Percentiles rank a stretch among this genome's conserved stretches.
Evolutionary conservation across 805 yeast species (phyloP).

Genomic region (Lachancea waltii): DNA sequence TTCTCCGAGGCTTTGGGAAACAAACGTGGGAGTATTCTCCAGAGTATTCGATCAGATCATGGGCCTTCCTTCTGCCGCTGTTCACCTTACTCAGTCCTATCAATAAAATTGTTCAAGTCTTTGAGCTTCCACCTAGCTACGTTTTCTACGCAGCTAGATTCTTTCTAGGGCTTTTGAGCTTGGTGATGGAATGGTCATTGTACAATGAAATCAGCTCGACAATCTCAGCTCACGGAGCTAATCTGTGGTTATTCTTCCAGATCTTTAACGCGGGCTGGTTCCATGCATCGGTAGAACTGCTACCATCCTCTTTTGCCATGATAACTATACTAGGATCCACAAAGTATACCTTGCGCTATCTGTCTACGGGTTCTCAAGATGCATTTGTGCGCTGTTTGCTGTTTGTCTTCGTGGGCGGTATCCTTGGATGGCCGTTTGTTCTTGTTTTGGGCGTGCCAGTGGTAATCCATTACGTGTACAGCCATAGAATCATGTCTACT

Average conservation of each 20-base stretch:
- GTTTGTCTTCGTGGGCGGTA: conserved; percentile 50
- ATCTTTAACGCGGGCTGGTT: conserved; percentile 73
- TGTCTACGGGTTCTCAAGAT: conserved; percentile 19
- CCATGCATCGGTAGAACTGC: conserved; percentile 78
- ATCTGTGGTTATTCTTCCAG: conserved; percentile 58
- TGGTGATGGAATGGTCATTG: conserved; percentile 41
- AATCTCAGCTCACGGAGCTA: conserved; percentile 35
- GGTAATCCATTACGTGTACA: conserved; percentile 34
- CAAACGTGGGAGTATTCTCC: conserved; percentile 98
- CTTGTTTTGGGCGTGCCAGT: conserved; percentile 59
- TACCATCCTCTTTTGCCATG: conserved; percentile 80
- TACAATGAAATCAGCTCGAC: conserved; percentile 19
- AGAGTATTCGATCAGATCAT: conserved; percentile 77
- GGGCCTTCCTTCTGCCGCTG: conserved; percentile 59
- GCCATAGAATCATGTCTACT: conserved; percentile 22
- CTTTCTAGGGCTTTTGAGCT: conserved; percentile 22
- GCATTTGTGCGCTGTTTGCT: conserved; percentile 25
- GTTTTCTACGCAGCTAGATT: conserved; percentile 25
- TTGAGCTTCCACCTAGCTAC: conserved; percentile 24
- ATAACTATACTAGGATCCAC: conserved; percentile 33
- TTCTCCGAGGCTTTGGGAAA: conserved; percentile 78
- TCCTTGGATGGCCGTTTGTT: conserved; percentile 90
- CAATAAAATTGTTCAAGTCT: conserved; percentile 20
- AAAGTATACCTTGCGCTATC: conserved; percentile 24
- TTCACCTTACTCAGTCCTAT: conserved; percentile 23